Base-by-base conservation (phyloP, 73 alveolate genomes). In the Paramecium pentaurelia region DNA sequence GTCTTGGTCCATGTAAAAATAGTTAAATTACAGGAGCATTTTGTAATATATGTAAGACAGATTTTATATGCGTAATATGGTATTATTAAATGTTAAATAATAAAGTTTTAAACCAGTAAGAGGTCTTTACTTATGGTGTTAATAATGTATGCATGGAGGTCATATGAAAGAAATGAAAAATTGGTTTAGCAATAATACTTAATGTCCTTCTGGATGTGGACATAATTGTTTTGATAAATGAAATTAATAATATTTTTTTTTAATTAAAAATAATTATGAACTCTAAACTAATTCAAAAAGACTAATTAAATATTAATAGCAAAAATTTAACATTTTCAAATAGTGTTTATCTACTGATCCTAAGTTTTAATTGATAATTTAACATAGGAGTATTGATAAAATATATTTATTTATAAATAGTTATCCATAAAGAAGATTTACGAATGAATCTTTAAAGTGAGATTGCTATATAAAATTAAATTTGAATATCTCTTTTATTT, bases 141-240 rank as follows among this genome's bases (percentile, higher is more conserved):
- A 80, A 49, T 2, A 80, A 5, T 80, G 91, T 22, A 42, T 32
- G 71, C 91, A 80, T 80, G 91, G 91, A 1, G 91, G 91, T 10
- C 91, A 80, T 20, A 44, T 32, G 71, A 27, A 42, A 45, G 91
- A 80, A 27, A 44, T 80, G 77, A 49, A 42, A 12, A 11, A n/a
- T 22, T 80, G 91, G 91, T 80, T 80, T 47, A 49, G 49, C 10
- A 80, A 1, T 9, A 45, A 80, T 12, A 22, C 28, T 27, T 42
- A 80, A 42, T 80, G 91, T 44, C 91, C 91, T 11, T 42, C 30
- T n/a, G 91, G 91, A 8, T 80, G 91, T 80, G 91, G 91, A 6
- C 91, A 80, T 80, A 32, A 42, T 32, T 80, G 91, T 37, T 73
- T 73, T 73, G 87, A 64, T 32, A 64, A 64, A 64, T 64, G 84